phyloP scores from a whole-genome alignment of 2,329 filamentous ascomycete genomes.

The Keithomyces neogunnii region DNA sequence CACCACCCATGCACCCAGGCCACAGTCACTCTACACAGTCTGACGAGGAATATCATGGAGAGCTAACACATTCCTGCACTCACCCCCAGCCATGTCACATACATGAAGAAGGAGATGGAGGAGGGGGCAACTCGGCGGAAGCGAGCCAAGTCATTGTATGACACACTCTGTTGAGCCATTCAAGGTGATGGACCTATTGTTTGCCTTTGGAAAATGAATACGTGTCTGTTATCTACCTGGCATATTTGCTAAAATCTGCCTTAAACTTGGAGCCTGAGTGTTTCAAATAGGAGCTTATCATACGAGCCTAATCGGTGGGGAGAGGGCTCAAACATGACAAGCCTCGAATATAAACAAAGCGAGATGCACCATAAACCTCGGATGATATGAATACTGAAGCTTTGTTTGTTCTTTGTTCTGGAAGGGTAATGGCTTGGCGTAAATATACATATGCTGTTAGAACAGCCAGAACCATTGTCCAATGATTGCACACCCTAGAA shows the following conservation, averaged over 20 bases:
- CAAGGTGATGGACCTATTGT: not conserved
- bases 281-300: not conserved
- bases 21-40: constrained; percentile 29
- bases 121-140: constrained; percentile 8
- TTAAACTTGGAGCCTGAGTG: not conserved
- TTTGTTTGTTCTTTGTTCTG: not conserved
- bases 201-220: not conserved
- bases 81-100: constrained; percentile 11
- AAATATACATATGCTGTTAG: too few relatives aligned
- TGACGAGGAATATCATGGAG: constrained; percentile 31
- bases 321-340: not conserved
- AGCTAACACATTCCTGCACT: constrained; percentile 19
- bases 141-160: constrained; percentile 6
- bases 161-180: not conserved
- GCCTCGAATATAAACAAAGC: not conserved
- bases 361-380: not conserved
- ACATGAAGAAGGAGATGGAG: constrained; percentile 6
- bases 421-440: too few relatives aligned
- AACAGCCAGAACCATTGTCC: too few relatives aligned
- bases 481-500: too few relatives aligned
- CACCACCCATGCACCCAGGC: constrained; percentile 14
- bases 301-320: not conserved
- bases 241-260: not conserved
- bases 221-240: not conserved
- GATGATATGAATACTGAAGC: not conserved